Conservation (phyloP, 768 basidiomycete species). For the Russula brevipes region DNA sequence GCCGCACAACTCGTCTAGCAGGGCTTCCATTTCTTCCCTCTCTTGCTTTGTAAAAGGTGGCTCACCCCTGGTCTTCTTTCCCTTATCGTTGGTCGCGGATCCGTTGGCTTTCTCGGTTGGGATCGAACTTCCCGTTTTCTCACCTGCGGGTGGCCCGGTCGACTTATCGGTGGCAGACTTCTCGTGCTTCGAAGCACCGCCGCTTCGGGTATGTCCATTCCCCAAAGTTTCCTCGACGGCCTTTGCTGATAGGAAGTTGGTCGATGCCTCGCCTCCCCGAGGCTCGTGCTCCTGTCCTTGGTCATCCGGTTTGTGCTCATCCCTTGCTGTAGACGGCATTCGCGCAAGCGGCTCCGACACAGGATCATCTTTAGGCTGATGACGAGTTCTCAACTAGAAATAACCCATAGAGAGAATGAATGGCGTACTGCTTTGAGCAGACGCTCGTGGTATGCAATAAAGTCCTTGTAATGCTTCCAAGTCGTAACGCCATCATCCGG, state of each 20-base stretch:
- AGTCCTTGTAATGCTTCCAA: slow-evolving; percentile 95
- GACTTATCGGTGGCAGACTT: neutral
- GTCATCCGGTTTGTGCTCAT: slow-evolving; percentile 33
- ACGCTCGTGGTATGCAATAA: slow-evolving; percentile 68
- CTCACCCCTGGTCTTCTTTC: slow-evolving; percentile 39
- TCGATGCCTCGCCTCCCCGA: slow-evolving; percentile 24
- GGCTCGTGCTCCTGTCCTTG: slow-evolving; percentile 25
- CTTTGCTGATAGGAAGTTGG: neutral
- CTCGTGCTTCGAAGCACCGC: neutral
- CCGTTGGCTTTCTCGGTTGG: slow-evolving; percentile 30
- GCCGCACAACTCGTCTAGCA: slow-evolving; percentile 71
- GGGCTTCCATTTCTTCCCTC: slow-evolving; percentile 81
- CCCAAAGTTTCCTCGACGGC: slow-evolving; percentile 1
- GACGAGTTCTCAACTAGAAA: neutral
- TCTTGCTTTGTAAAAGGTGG: slow-evolving; percentile 81
- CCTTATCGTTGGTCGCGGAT: slow-evolving; percentile 34
- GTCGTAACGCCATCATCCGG: slow-evolving; percentile 92
- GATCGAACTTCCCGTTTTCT: neutral
- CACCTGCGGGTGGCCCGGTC: neutral
- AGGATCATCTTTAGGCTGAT: slow-evolving; percentile 41
- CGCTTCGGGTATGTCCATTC: neutral
- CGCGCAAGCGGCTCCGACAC: slow-evolving; percentile 46
- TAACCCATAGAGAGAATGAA: slow-evolving; percentile 2
- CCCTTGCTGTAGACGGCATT: slow-evolving; percentile 54
- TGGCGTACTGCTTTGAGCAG: slow-evolving; percentile 57